These are phyloP conservation scores for Hirschioporus abietinus DNA, from an alignment of 768 basidiomycete genomes.

Conservation along the genomic window DNA sequence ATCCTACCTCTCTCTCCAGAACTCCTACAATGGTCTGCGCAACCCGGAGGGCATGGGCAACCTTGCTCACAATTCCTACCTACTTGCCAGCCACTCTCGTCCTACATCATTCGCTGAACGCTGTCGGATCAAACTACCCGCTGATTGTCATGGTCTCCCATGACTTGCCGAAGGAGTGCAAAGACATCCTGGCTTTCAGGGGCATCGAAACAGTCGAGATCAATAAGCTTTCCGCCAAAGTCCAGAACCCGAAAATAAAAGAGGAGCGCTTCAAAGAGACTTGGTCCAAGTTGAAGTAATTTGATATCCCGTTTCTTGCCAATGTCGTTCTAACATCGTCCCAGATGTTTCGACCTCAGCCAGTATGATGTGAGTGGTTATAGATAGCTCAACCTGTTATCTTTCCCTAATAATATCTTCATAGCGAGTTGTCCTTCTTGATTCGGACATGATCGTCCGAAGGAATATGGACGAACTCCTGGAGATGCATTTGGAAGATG, in stretches of 20 bases:
- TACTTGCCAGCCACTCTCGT: conserved; percentile 63
- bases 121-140: conserved; percentile 61
- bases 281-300: conserved; percentile 48
- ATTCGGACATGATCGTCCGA: conserved; percentile 83
- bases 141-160: conserved; percentile 75
- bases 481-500: conserved; percentile 45
- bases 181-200: conserved; percentile 43
- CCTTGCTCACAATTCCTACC: conserved; percentile 63
- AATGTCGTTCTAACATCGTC: background rate
- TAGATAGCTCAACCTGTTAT: background rate
- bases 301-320: background rate
- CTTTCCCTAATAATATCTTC: conserved; percentile 9
- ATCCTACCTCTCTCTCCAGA: background rate
- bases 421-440: conserved; percentile 70
- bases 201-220: conserved; percentile 58
- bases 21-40: background rate
- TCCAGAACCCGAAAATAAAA: background rate
- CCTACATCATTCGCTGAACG: conserved; percentile 47
- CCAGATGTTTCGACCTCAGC: background rate
- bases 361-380: background rate
- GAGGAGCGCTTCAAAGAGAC: conserved; percentile 49
- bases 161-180: conserved; percentile 43
- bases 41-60: conserved; percentile 56
- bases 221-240: conserved; percentile 21
- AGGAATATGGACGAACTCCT: conserved; percentile 79